Conservation (phyloP, 1,284 basidiomycete species). For the Athelia psychrophila region DNA sequence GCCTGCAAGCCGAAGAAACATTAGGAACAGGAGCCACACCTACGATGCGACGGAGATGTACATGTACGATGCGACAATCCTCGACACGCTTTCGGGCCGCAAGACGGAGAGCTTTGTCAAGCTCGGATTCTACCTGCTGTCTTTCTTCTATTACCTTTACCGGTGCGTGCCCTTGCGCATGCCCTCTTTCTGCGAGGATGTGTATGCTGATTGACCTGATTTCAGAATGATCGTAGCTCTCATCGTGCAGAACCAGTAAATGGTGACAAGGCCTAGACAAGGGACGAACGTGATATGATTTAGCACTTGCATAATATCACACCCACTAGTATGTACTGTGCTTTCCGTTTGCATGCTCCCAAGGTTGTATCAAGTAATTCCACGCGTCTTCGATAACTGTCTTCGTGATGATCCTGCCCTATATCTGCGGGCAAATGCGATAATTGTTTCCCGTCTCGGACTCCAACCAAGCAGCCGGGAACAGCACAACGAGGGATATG, state of each 20-base stretch:
- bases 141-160: constrained; percentile 97
- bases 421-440: too few relatives aligned
- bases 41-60: constrained; percentile 99
- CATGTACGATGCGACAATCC: constrained; percentile 99
- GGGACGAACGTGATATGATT: too few relatives aligned
- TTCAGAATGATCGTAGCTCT: constrained; percentile 84
- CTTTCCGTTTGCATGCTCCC: too few relatives aligned
- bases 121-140: constrained; percentile 92
- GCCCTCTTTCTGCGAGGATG: constrained; percentile 3
- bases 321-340: too few relatives aligned
- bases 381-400: too few relatives aligned
- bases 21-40: constrained; percentile 94
- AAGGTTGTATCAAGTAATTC: too few relatives aligned
- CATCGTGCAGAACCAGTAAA: constrained; percentile 74
- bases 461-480: too few relatives aligned
- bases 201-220: constrained; percentile 3
- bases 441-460: too few relatives aligned
- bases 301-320: too few relatives aligned
- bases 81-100: constrained; percentile 90
- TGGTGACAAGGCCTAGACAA: neutral
- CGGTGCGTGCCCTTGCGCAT: constrained; percentile 51
- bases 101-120: constrained; percentile 98
- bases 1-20: too few relatives aligned
- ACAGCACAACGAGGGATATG: too few relatives aligned
- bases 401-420: too few relatives aligned